phyloP scores from a whole-genome alignment of 2,329 filamentous ascomycete genomes.

The Cladophialophora exuberans region DNA sequence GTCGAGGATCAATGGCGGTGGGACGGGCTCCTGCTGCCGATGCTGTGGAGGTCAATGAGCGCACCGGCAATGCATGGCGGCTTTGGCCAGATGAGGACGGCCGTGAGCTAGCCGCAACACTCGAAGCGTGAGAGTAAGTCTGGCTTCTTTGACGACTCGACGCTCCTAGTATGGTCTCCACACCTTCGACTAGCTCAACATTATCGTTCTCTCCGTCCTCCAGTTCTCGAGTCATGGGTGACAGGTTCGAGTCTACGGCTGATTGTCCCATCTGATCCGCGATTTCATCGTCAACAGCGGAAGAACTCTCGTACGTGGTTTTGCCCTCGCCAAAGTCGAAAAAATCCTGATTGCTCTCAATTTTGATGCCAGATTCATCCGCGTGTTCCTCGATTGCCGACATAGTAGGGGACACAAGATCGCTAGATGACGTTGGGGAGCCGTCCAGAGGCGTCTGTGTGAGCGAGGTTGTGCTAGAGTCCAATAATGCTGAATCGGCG shows the following conservation, averaged over 20 bases:
- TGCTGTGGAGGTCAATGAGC: conserved; percentile 31
- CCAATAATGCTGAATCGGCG: conserved; percentile 37
- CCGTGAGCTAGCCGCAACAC: conserved; percentile 47
- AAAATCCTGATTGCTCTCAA: conserved; percentile 60
- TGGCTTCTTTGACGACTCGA: conserved; percentile 82
- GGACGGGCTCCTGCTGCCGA: conserved; percentile 34
- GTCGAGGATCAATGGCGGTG: conserved; percentile 36
- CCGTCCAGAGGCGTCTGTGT: conserved; percentile 67
- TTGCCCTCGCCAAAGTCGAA: conserved; percentile 61
- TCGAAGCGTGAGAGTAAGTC: conserved; percentile 72
- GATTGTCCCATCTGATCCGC: conserved; percentile 65
- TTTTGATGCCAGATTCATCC: conserved; percentile 56
- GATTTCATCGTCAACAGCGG: conserved; percentile 51
- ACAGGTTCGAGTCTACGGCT: conserved; percentile 14
- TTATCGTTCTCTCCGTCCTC: conserved; percentile 16
- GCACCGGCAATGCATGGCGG: conserved; percentile 30
- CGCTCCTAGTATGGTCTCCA: conserved; percentile 52
- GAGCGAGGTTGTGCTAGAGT: conserved; percentile 58
- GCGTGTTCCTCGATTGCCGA: conserved; percentile 68
- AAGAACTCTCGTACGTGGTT: conserved; percentile 68
- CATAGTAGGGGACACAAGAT: conserved; percentile 68
- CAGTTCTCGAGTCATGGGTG: conserved; percentile 23
- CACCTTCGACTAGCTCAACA: background rate
- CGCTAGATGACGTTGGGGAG: conserved; percentile 74
- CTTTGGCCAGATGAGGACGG: conserved; percentile 37